Percentiles rank a stretch among this genome's conserved stretches.
Conservation (phyloP, 1,284 basidiomycete genomes). For the Blastosporella zonata region DNA sequence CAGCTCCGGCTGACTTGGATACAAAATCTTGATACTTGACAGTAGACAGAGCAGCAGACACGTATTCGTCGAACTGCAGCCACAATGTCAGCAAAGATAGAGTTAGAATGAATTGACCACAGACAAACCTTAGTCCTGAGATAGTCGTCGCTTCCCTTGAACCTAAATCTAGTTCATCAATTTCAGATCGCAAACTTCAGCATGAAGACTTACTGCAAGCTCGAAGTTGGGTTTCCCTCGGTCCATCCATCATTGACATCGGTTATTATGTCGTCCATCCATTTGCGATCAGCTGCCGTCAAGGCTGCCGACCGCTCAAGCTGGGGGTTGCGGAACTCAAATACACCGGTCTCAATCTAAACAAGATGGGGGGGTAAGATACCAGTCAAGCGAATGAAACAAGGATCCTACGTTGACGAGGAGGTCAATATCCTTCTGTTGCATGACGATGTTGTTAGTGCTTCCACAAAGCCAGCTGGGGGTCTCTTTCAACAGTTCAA, state of each 20-base stretch:
- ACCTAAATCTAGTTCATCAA: too few species aligned
- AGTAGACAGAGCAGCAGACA: slow-evolving; percentile 74
- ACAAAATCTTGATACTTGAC: slow-evolving; percentile 87
- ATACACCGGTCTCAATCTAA: slow-evolving; percentile 78
- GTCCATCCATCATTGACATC: slow-evolving; percentile 84
- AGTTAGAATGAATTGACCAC: neutral
- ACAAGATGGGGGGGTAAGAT: neutral
- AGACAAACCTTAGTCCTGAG: slow-evolving; percentile 72
- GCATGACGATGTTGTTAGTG: slow-evolving; percentile 95
- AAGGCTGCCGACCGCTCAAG: slow-evolving; percentile 77
- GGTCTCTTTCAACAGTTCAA: slow-evolving; percentile 83
- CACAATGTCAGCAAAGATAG: neutral
- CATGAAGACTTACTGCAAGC: slow-evolving; percentile 58
- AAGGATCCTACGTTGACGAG: slow-evolving; percentile 74
- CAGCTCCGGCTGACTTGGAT: slow-evolving; percentile 57
- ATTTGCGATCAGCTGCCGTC: slow-evolving; percentile 93
- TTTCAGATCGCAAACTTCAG: neutral
- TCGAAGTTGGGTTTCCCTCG: slow-evolving; percentile 55
- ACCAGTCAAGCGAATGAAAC: neutral
- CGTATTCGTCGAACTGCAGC: slow-evolving; percentile 78
- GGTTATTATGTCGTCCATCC: slow-evolving; percentile 82
- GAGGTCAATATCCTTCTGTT: slow-evolving; percentile 90
- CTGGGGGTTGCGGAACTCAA: slow-evolving; percentile 83
- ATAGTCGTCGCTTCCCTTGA: slow-evolving; percentile 93
- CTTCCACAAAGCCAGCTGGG: slow-evolving; percentile 88